A percentile compares a stretch with the other conserved stretches of the same genome.
Conservation (phyloP, 176 grass and related monocot genomes). For the Oryza nivara region DNA sequence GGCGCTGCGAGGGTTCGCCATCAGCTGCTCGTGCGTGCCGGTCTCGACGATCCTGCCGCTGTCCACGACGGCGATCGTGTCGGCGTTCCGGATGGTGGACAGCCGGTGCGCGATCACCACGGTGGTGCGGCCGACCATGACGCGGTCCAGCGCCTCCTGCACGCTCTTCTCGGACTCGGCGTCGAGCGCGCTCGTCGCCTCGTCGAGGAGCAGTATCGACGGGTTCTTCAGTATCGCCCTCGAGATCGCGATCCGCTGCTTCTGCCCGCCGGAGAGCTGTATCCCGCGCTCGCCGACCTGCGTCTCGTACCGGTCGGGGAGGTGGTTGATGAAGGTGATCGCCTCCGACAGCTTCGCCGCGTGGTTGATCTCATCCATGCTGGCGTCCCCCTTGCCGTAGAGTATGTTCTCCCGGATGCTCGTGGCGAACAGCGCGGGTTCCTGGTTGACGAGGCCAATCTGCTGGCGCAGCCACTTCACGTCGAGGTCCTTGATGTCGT, state of each 20-base stretch:
- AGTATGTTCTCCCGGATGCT: slow-evolving; percentile 98
- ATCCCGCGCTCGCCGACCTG: slow-evolving; percentile 96
- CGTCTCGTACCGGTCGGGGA: slow-evolving; percentile 84
- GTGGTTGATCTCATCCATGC: slow-evolving; percentile 66
- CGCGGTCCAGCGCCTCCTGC: slow-evolving; percentile 87
- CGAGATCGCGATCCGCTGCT: slow-evolving; percentile 93
- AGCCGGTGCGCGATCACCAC: slow-evolving; percentile 89
- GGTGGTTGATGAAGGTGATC: slow-evolving; percentile 81
- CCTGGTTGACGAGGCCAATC: slow-evolving; percentile 94
- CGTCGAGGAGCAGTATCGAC: slow-evolving; percentile 87
- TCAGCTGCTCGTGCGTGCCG: slow-evolving; percentile 88
- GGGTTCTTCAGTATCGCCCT: slow-evolving; percentile 93
- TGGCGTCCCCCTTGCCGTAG: slow-evolving; percentile 84
- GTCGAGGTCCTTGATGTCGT: slow-evolving; percentile 79
- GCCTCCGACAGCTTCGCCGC: slow-evolving; percentile 92
- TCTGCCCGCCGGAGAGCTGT: slow-evolving; percentile 93
- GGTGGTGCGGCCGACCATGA: slow-evolving; percentile 95
- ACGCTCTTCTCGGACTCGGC: slow-evolving; percentile 97
- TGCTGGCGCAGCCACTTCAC: slow-evolving; percentile 87
- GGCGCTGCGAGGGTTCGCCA: slow-evolving; percentile 53
- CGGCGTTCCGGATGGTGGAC: slow-evolving; percentile 84
- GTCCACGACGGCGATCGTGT: slow-evolving; percentile 91
- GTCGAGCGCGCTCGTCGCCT: slow-evolving; percentile 89
- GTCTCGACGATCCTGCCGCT: slow-evolving; percentile 82
- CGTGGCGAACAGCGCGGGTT: slow-evolving; percentile 93